Percentiles rank a stretch among this genome's conserved stretches.
phyloP scores from a whole-genome alignment of 2,329 filamentous ascomycete genomes.

The Fusarium udum region DNA sequence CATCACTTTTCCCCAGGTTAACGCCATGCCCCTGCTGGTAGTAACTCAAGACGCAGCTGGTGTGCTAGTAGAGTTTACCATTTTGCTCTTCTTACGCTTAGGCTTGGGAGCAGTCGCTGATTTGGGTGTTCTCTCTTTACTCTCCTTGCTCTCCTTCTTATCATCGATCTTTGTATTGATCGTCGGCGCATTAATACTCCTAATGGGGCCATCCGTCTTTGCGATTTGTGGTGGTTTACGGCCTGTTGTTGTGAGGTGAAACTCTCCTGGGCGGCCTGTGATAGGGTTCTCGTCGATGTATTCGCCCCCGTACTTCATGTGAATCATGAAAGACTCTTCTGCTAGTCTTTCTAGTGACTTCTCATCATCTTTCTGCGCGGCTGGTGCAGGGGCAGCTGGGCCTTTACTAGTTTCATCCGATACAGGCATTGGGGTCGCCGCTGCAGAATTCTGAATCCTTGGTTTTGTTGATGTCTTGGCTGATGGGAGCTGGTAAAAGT shows the following conservation, averaged over 20 bases:
- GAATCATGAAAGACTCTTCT: constrained; percentile 67
- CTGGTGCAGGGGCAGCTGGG: constrained; percentile 25
- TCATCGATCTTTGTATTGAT: constrained; percentile 55
- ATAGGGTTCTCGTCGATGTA: constrained; percentile 76
- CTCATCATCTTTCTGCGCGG: constrained; percentile 51
- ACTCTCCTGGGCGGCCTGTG: constrained; percentile 71
- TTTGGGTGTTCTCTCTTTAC: constrained; percentile 56
- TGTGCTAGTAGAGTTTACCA: constrained; percentile 47
- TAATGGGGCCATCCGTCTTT: constrained; percentile 45
- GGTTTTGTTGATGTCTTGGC: constrained; percentile 39
- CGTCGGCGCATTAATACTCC: constrained; percentile 48
- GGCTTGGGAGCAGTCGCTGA: constrained; percentile 55
- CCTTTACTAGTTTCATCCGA: constrained; percentile 46
- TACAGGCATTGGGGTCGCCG: constrained; percentile 57
- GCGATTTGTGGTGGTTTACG: constrained; percentile 55
- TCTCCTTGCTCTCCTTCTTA: constrained; percentile 59
- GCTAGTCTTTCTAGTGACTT: constrained; percentile 58
- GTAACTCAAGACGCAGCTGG: constrained; percentile 44
- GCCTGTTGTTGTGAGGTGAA: constrained; percentile 70
- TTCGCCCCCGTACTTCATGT: constrained; percentile 68
- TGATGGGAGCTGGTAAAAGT: constrained; percentile 58
- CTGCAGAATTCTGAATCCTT: constrained; percentile 55
- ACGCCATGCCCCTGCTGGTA: constrained; percentile 2
- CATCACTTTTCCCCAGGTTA: not conserved
- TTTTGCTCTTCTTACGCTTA: constrained; percentile 61